Evolutionary conservation across 2,329 filamentous ascomycete genomes (phyloP).

Genomic region (Hansfordia pulvinata): DNA sequence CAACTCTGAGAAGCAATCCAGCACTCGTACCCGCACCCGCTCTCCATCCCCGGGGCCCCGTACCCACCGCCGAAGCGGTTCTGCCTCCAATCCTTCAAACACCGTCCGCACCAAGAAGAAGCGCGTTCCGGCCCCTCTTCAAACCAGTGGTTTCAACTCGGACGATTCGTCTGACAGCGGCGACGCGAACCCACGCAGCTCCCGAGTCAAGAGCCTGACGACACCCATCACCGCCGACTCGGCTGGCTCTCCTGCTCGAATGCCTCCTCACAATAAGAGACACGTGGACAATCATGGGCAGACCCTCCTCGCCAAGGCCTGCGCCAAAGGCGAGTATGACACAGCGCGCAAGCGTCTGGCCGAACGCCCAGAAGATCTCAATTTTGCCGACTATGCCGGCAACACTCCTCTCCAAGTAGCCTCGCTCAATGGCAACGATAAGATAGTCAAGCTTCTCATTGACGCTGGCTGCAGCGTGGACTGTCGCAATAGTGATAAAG

Average conservation of each 20-base stretch:
- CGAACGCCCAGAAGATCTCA: constrained; percentile 76
- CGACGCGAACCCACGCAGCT: constrained; percentile 43
- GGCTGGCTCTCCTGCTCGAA: constrained; percentile 53
- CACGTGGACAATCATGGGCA: constrained; percentile 87
- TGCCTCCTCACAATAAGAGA: constrained; percentile 65
- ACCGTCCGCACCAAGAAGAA: constrained; percentile 47
- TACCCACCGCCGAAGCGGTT: constrained; percentile 49
- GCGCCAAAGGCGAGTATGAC: constrained; percentile 73
- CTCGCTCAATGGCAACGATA: constrained; percentile 69
- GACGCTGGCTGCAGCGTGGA: constrained; percentile 75
- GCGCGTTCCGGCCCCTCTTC: constrained; percentile 45
- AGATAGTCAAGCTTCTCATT: constrained; percentile 80
- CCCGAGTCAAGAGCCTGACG: constrained; percentile 40
- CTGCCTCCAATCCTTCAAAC: constrained; percentile 36
- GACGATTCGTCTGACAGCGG: constrained; percentile 51
- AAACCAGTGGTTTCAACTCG: constrained; percentile 51
- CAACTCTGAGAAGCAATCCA: constrained; percentile 17
- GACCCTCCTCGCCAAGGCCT: constrained; percentile 80
- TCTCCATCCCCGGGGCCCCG: constrained; percentile 48
- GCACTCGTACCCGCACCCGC: constrained; percentile 18
- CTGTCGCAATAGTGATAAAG: constrained; percentile 66
- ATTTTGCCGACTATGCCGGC: constrained; percentile 86
- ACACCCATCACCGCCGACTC: constrained; percentile 43
- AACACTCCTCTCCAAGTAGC: constrained; percentile 94
- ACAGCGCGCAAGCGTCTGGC: constrained; percentile 59